Percentiles rank a stretch among this genome's conserved stretches.
Conservation (phyloP, 805 yeast species). For the Candida rishiriensis region DNA sequence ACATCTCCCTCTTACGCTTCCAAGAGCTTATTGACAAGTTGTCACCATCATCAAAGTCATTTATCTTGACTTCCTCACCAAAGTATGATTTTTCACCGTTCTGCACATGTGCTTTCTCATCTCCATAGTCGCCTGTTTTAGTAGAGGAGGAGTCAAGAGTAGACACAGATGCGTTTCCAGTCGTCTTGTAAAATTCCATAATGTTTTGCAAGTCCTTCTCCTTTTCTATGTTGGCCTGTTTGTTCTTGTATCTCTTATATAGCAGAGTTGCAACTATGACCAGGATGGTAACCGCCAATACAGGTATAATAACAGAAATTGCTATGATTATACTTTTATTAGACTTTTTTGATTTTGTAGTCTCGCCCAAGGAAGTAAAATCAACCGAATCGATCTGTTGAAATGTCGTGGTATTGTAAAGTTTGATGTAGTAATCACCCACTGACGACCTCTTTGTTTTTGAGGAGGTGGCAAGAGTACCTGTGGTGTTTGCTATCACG, state of each 20-base stretch:
- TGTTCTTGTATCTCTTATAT: constrained; percentile 24
- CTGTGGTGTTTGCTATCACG: constrained; percentile 30
- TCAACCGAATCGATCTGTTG: constrained; percentile 29
- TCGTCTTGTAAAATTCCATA: constrained; percentile 29
- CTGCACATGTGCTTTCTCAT: not conserved
- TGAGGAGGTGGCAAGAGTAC: not conserved
- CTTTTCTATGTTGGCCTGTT: constrained; percentile 24
- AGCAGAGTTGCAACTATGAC: constrained; percentile 28
- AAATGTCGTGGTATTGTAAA: constrained; percentile 39
- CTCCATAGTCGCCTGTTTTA: constrained; percentile 1
- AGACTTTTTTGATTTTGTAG: constrained; percentile 9
- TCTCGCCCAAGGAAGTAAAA: constrained; percentile 21
- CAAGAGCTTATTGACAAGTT: constrained; percentile 48
- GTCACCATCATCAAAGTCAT: constrained; percentile 35
- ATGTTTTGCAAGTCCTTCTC: constrained; percentile 27
- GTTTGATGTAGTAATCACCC: constrained; percentile 30
- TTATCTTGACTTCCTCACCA: constrained; percentile 23
- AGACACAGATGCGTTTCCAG: constrained; percentile 20
- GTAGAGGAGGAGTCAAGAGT: constrained; percentile 16
- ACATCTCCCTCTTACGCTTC: constrained; percentile 47
- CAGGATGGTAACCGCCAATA: constrained; percentile 33
- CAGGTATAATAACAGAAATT: constrained; percentile 41
- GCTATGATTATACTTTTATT: constrained; percentile 37
- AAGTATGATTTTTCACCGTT: constrained; percentile 10
- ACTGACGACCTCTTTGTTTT: constrained; percentile 17